These are phyloP conservation scores for Schwanniomyces pseudopolymorphus DNA, from an alignment of 805 yeast species.

Conservation along the genomic window DNA sequence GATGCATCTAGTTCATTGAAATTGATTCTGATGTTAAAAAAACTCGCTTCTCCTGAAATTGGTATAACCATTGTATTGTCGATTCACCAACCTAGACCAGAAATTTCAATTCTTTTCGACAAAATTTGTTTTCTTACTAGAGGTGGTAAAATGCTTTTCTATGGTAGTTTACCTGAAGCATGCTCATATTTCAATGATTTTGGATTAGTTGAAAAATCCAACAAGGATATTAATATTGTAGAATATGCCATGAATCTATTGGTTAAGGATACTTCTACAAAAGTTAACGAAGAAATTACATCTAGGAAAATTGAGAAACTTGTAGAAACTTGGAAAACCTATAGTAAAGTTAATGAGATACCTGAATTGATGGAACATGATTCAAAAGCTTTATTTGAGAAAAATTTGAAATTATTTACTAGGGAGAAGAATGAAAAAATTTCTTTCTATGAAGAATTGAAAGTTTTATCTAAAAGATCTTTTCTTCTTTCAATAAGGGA, in stretches of 20 bases:
- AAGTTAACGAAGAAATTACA: slow-evolving; percentile 20
- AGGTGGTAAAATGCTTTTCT: slow-evolving; percentile 51
- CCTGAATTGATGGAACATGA: slow-evolving; percentile 11
- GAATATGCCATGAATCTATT: slow-evolving; percentile 38
- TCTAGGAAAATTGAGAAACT: slow-evolving; percentile 22
- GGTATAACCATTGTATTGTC: slow-evolving; percentile 76
- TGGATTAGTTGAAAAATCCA: slow-evolving; percentile 10
- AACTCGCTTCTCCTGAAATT: slow-evolving; percentile 40
- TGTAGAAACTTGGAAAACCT: slow-evolving; percentile 25
- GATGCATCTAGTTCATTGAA: slow-evolving; percentile 76
- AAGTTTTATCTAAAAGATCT: slow-evolving; percentile 34
- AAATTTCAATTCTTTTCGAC: slow-evolving; percentile 69
- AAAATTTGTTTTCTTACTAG: slow-evolving; percentile 61
- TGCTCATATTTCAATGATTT: slow-evolving; percentile 46
- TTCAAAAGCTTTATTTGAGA: slow-evolving; percentile 12
- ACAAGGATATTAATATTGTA: slow-evolving; percentile 14
- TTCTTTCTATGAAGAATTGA: slow-evolving; percentile 27
- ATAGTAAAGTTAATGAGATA: not conserved
- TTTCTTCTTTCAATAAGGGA: slow-evolving; percentile 35
- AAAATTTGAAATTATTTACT: slow-evolving; percentile 16
- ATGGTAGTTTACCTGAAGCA: slow-evolving; percentile 46
- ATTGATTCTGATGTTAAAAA: slow-evolving; percentile 59
- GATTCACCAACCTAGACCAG: slow-evolving; percentile 83
- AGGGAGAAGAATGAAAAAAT: slow-evolving; percentile 18
- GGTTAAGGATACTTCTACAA: slow-evolving; percentile 33